Evolutionary conservation across 2,329 filamentous ascomycete species (phyloP).

Genomic region (Ascosphaera apis): DNA sequence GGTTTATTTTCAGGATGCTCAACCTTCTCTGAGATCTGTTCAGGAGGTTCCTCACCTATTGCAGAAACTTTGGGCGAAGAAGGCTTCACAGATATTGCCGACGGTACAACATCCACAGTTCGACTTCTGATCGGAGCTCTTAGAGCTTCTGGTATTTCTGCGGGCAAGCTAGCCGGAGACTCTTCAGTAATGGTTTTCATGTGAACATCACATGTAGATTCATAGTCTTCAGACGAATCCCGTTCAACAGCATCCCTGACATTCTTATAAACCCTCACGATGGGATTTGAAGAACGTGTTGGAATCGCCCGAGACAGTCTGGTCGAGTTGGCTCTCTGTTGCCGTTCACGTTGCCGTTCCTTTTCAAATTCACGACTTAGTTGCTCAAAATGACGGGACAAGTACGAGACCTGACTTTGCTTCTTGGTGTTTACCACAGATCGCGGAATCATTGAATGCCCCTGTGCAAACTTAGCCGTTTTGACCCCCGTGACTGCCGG

Average conservation of each 20-base stretch:
- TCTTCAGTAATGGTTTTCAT: conserved; percentile 5
- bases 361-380: conserved; percentile 91
- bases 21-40: too few species aligned
- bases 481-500: conserved; percentile 22
- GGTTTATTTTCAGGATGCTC: conserved; percentile 42
- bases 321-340: conserved; percentile 51
- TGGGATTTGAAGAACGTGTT: conserved; percentile 77
- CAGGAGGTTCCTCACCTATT: too few species aligned
- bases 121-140: conserved; percentile 7
- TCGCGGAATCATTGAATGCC: conserved; percentile 60
- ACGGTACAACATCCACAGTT: conserved; percentile 3
- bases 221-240: conserved; percentile 41
- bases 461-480: conserved; percentile 22
- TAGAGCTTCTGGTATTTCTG: neutral
- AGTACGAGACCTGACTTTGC: conserved; percentile 61
- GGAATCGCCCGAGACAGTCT: conserved; percentile 62
- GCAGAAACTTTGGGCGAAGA: conserved; percentile 21
- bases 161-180: conserved; percentile 3
- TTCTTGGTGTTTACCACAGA: conserved; percentile 51
- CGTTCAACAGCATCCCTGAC: conserved; percentile 79
- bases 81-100: conserved; percentile 20
- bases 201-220: conserved; percentile 9
- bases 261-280: conserved; percentile 87
- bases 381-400: conserved; percentile 91
- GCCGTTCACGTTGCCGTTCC: conserved; percentile 67